These are phyloP conservation scores for Rhodotorula mucilaginosa DNA, from an alignment of 1,284 basidiomycete species.

Conservation along the genomic window DNA sequence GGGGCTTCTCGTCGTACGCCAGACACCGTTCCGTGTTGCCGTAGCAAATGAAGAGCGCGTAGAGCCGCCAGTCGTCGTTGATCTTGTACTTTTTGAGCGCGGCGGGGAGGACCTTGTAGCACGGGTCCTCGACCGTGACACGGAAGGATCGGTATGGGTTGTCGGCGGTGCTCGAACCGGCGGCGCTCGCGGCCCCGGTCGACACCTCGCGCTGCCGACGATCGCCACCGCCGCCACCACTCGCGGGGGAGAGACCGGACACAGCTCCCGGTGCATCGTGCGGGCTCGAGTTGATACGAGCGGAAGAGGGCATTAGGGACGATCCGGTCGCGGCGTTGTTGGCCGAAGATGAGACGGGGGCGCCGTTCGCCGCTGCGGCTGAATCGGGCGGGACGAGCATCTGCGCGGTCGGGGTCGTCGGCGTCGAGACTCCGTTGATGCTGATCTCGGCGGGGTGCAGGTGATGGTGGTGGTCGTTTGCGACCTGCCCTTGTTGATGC, in stretches of 20 bases:
- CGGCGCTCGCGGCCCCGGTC: not conserved
- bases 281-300: not conserved
- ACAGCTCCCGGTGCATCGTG: not conserved
- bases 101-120: constrained; percentile 95
- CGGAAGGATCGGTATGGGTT: constrained; percentile 54
- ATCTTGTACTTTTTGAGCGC: constrained; percentile 99
- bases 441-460: constrained; percentile 20
- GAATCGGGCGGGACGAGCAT: constrained; percentile 23
- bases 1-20: constrained; percentile 95
- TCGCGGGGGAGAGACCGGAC: constrained; percentile 1
- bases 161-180: constrained; percentile 39
- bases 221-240: not conserved
- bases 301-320: not conserved
- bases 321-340: not conserved
- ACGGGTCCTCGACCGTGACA: constrained; percentile 85
- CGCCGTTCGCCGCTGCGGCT: not conserved
- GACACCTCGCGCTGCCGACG: not conserved
- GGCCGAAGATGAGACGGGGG: not conserved
- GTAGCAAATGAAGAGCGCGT: constrained; percentile 99
- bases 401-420: constrained; percentile 36
- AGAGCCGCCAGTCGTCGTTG: constrained; percentile 97
- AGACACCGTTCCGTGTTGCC: constrained; percentile 91
- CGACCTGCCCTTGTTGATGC: not conserved
- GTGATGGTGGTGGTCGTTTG: not conserved
- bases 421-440: constrained; percentile 31